Base-by-base conservation (phyloP, 2,329 filamentous ascomycete genomes). In the Fusarium cyanostomum region DNA sequence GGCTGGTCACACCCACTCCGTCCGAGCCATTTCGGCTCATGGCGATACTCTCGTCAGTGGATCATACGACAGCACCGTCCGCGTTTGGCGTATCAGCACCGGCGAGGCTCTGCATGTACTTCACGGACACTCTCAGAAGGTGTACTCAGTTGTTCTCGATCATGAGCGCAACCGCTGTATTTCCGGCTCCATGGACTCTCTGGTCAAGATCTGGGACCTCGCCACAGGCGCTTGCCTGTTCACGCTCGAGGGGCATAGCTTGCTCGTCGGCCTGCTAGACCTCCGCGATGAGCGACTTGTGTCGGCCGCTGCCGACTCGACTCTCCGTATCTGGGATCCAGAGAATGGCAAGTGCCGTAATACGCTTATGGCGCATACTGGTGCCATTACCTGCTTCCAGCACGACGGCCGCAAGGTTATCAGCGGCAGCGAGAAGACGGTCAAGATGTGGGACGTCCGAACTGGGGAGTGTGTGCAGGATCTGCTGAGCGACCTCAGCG, bases 401-500 rank as follows among this genome's bases (percentile, higher is more conserved):
- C 95, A 99, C 70, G 95, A 99, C 73, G 92, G 90, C 0, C 91
- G 94, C 67, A 99, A 99, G 74, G 94, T 99, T 30, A 97, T 99
- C 55, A 96, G 92, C 35, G 95, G 95, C 52, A 97, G 92, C 57
- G 95, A 99, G 75, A 89, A 94, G 71, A 97, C 92, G 4, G 82
- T 99, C 64, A 99, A 99, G 82, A 96, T 99, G 92, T 99, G 95
- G 95, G 92, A 99, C 72, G 91, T 97, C 45, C 87, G 89, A 71
- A 96, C 90, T 2, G 95, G 95, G 44, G 91, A 97, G 71, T 97
- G 93, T 74, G 88, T 97, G 49, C 91, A 94, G 67, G 94, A 99
- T 76, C 84, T 99, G 37, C 82, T 99, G 71, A 97, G 92, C 12
- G 94, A 97, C 72, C 83, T 99, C 31, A 94, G 90, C 67, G 94